Base-by-base conservation (phyloP, 495 filamentous ascomycete genomes). In the Staphylotrichum longicolle region DNA sequence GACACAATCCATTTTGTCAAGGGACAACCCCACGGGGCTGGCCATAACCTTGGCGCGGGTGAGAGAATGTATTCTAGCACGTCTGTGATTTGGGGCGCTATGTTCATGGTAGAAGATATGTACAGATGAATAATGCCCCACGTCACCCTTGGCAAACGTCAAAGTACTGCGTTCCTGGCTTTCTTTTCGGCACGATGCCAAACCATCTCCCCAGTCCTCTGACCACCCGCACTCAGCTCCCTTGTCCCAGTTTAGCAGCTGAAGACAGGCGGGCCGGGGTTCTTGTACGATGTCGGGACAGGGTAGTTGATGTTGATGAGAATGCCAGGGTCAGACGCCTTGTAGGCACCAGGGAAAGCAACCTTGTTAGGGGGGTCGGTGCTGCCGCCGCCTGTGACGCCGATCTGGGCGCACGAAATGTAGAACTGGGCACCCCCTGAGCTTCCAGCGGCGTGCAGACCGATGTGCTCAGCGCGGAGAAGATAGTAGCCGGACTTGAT, bases 401-500 rank as follows among this genome's bases (percentile, higher is more conserved):
- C 58, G 46, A 78, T 57, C 67, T 79, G 76, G 4, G 73, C 75
- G 63, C 76, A 79, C 1, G 64, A 71, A 53, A 82, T 68, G 61
- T 83, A 85, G 62, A 83, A 83, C 71, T 78, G 70, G 8, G 84
- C 81, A 1, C 80, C 81, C 1, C 76, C 77, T 5, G 65, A 60
- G 7, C 66, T 64, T 41, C 62, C 60, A 8, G 82, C 83, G 30
- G 58, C 61, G 64, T 85, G 81, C 10, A 84, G 72, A 12, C 72
- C 83, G 54, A 86, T 79, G 59, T 85, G 82, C 71, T 87, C 85
- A 14, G 79, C 80, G 33, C 84, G 79, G 40, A 86, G 69, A 15
- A 88, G 80, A 60, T 87, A 87, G 62, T 81, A 72, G 39, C 83
- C 84, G 0, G 77, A 61, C 3, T 75, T 72, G 54, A 83, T 77